Evolutionary conservation across 148 eudicot species (phyloP).

Genomic region (Bassia scoparia): DNA sequence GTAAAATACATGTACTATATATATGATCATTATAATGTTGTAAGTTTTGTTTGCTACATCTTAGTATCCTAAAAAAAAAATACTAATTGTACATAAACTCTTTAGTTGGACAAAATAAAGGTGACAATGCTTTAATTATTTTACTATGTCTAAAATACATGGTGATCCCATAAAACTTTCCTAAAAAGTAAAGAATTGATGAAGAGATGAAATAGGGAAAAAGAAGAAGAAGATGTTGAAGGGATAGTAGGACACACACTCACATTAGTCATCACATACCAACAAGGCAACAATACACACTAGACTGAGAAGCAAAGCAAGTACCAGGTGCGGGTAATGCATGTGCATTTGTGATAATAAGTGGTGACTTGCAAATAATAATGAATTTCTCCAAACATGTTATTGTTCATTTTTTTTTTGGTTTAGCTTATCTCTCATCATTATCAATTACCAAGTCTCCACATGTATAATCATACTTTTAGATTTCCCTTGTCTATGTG

Average conservation of each 20-base stretch:
- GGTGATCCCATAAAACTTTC: neutral
- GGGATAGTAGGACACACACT: too few relatives aligned
- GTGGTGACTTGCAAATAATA: conserved; percentile 19
- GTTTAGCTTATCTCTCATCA: conserved; percentile 14
- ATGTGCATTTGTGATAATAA: conserved; percentile 20
- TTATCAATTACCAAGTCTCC: conserved; percentile 8
- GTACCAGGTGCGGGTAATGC: conserved; percentile 3
- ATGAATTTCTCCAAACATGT: conserved; percentile 10
- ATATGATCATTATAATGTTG: too few relatives aligned
- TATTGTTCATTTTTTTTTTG: neutral
- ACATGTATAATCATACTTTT: conserved; percentile 8
- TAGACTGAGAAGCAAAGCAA: conserved; percentile 8
- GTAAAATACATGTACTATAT: too few relatives aligned
- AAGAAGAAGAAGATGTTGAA: neutral
- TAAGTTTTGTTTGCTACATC: too few relatives aligned
- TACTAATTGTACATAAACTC: too few relatives aligned
- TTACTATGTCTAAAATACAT: too few relatives aligned
- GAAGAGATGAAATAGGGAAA: neutral
- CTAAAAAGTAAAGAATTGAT: neutral
- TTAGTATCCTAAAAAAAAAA: too few relatives aligned
- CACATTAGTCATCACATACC: too few relatives aligned
- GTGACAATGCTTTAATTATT: too few relatives aligned
- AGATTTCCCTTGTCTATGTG: conserved; percentile 13
- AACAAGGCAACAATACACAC: neutral
- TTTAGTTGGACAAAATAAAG: too few relatives aligned